These are phyloP conservation scores for Striga hermonthica DNA, from an alignment of 305 asterid genomes.

Conservation along the genomic window DNA sequence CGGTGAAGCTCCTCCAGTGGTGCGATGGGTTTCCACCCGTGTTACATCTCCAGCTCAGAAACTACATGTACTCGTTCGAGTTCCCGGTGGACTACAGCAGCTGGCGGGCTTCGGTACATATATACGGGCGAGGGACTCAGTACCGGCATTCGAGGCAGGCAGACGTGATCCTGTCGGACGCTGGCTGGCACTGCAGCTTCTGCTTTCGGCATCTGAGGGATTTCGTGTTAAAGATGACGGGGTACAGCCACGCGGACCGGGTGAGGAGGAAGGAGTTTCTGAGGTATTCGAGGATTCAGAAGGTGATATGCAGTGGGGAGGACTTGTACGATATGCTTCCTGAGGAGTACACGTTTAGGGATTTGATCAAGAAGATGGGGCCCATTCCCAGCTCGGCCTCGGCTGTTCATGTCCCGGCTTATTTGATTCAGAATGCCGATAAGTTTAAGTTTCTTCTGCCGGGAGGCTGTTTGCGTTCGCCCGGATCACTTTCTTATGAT, in stretches of 20 bases:
- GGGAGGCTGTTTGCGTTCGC: slow-evolving; percentile 1
- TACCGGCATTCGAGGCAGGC: background rate
- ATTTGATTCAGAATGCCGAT: background rate
- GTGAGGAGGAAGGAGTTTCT: slow-evolving; percentile 8
- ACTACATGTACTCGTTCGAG: slow-evolving; percentile 10
- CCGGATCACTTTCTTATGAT: background rate
- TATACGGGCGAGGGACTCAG: background rate
- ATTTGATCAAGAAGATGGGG: slow-evolving; percentile 6
- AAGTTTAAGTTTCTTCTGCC: slow-evolving; percentile 11
- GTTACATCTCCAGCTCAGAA: background rate
- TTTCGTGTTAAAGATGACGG: slow-evolving; percentile 3
- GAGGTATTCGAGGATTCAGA: background rate
- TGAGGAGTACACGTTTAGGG: background rate
- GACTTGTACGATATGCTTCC: slow-evolving; percentile 8
- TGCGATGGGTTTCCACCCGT: slow-evolving; percentile 7
- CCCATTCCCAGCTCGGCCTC: background rate
- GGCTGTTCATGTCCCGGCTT: slow-evolving; percentile 4
- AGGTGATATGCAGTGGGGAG: background rate
- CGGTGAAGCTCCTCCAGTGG: slow-evolving; percentile 8
- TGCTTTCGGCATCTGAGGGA: slow-evolving; percentile 9
- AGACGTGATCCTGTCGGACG: background rate
- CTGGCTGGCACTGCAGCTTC: slow-evolving; percentile 8
- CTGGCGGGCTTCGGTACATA: background rate
- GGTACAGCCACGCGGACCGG: slow-evolving; percentile 1
- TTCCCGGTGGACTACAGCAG: slow-evolving; percentile 5